These are phyloP conservation scores for Kwoniella botswanensis DNA, from an alignment of 768 basidiomycete genomes.

Conservation along the genomic window DNA sequence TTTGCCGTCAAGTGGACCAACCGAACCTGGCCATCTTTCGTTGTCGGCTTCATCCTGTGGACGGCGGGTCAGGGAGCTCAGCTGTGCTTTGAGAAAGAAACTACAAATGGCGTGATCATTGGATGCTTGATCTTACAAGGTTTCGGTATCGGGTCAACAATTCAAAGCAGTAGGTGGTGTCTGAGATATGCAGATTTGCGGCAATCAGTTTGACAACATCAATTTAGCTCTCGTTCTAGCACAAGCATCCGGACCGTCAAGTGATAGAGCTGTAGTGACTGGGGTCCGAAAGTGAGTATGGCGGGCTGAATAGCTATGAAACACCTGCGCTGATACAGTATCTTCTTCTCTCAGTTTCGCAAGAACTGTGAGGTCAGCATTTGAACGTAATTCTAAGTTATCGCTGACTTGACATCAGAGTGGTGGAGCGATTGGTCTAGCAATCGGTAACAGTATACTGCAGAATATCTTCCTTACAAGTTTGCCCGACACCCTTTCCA, in stretches of 20 bases:
- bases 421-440: slow-evolving; percentile 53
- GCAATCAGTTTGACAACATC: neutral
- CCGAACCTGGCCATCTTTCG: slow-evolving; percentile 30
- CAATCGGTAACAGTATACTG: slow-evolving; percentile 44
- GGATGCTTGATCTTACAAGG: slow-evolving; percentile 45
- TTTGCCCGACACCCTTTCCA: slow-evolving; percentile 33
- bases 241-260: slow-evolving; percentile 33
- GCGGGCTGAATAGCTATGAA: neutral
- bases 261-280: slow-evolving; percentile 49
- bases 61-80: slow-evolving; percentile 39
- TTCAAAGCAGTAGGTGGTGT: slow-evolving; percentile 44
- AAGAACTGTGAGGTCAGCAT: slow-evolving; percentile 16
- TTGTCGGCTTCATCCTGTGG: slow-evolving; percentile 49
- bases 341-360: slow-evolving; percentile 18
- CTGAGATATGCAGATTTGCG: neutral
- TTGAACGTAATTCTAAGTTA: neutral
- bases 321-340: neutral
- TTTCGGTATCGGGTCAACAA: slow-evolving; percentile 44
- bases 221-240: slow-evolving; percentile 42
- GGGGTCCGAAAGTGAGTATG: slow-evolving; percentile 33
- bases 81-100: slow-evolving; percentile 30
- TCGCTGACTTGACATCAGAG: slow-evolving; percentile 27
- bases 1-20: slow-evolving; percentile 41
- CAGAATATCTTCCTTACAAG: slow-evolving; percentile 40
- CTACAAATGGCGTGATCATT: slow-evolving; percentile 32